phyloP scores from a whole-genome alignment of 2,329 filamentous ascomycete genomes.

The Catunica adiposa region DNA sequence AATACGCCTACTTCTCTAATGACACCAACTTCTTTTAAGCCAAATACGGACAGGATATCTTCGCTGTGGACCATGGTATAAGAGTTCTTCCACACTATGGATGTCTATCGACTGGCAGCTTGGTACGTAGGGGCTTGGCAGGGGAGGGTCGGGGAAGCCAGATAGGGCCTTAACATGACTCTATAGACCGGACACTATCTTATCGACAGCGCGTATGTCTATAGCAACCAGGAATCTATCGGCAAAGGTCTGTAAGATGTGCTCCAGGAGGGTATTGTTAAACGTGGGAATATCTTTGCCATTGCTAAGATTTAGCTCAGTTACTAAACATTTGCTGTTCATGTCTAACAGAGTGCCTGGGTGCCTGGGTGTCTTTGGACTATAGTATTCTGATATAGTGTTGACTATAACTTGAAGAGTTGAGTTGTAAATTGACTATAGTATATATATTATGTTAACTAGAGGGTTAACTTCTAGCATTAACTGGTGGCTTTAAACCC shows the following conservation, averaged over 20 bases:
- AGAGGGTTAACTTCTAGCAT: slow-evolving; percentile 29
- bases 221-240: slow-evolving; percentile 70
- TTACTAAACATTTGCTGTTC: slow-evolving; percentile 39
- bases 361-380: slow-evolving; percentile 54
- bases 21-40: slow-evolving; percentile 35
- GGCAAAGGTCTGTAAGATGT: slow-evolving; percentile 61
- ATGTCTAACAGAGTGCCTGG: slow-evolving; percentile 61
- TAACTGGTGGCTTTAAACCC: slow-evolving; percentile 74
- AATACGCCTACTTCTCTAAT: not conserved
- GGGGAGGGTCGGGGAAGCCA: slow-evolving; percentile 40
- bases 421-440: too few species aligned
- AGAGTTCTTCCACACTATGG: not conserved
- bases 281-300: slow-evolving; percentile 66
- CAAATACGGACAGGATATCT: slow-evolving; percentile 48
- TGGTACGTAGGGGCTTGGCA: slow-evolving; percentile 46
- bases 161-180: slow-evolving; percentile 40
- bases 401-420: slow-evolving; percentile 48
- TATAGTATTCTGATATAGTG: slow-evolving; percentile 70
- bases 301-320: slow-evolving; percentile 77
- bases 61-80: slow-evolving; percentile 45
- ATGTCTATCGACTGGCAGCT: slow-evolving; percentile 13
- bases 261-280: slow-evolving; percentile 46
- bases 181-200: slow-evolving; percentile 40
- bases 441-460: not conserved
- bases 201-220: slow-evolving; percentile 60